Evolutionary conservation across 805 yeast species (phyloP).

Genomic region (Lipomyces sp.): DNA sequence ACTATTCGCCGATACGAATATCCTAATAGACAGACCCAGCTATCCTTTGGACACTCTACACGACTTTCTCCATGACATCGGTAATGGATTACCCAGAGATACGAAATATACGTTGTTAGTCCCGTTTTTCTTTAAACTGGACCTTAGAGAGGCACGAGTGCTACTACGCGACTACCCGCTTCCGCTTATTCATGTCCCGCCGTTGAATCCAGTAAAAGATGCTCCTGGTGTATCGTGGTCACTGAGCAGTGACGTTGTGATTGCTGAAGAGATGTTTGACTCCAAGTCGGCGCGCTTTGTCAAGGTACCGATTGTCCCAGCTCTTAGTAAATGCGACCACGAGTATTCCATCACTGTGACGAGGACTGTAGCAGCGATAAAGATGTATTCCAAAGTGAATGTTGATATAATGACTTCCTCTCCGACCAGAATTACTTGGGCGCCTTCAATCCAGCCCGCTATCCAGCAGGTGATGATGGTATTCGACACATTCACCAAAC

Average conservation of each 20-base stretch:
- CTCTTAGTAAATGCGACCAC: slow-evolving; percentile 25
- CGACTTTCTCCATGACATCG: slow-evolving; percentile 68
- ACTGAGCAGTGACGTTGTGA: slow-evolving; percentile 65
- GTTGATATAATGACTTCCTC: slow-evolving; percentile 58
- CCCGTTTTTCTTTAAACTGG: slow-evolving; percentile 65
- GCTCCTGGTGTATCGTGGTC: slow-evolving; percentile 43
- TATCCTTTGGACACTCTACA: slow-evolving; percentile 59
- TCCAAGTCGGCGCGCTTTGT: slow-evolving; percentile 62
- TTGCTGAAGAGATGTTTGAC: slow-evolving; percentile 67
- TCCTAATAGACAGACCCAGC: slow-evolving; percentile 56
- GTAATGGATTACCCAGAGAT: slow-evolving; percentile 81
- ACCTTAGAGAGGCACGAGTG: slow-evolving; percentile 63
- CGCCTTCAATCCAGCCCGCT: slow-evolving; percentile 81
- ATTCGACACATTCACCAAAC: slow-evolving; percentile 84
- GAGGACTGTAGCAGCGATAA: slow-evolving; percentile 76
- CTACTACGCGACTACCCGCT: slow-evolving; percentile 86
- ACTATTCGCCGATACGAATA: slow-evolving; percentile 55
- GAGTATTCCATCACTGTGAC: slow-evolving; percentile 66
- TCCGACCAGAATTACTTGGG: slow-evolving; percentile 80
- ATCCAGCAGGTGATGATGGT: slow-evolving; percentile 77
- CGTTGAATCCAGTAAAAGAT: slow-evolving; percentile 47
- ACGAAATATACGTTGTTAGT: slow-evolving; percentile 68
- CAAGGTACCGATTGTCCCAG: slow-evolving; percentile 64
- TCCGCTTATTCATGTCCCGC: slow-evolving; percentile 77
- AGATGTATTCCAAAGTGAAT: slow-evolving; percentile 65